Conservation (phyloP, 1,284 basidiomycete species). For the Leccinum pseudoinsigne region DNA sequence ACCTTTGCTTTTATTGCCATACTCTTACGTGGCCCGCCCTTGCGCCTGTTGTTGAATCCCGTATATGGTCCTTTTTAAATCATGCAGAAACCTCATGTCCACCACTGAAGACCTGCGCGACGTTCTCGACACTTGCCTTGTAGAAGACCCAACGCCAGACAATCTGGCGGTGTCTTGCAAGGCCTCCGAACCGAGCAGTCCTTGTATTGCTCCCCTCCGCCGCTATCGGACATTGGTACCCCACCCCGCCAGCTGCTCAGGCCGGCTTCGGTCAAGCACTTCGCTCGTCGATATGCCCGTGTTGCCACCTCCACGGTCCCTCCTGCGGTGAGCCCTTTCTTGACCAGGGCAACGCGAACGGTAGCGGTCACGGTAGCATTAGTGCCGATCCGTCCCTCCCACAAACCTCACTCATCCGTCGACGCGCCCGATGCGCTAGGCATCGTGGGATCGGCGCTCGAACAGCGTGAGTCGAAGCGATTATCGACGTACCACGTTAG, state of each 20-base stretch:
- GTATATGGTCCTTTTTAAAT: constrained; percentile 9
- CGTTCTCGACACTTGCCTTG: constrained; percentile 88
- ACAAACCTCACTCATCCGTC: constrained; percentile 40
- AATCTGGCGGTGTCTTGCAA: constrained; percentile 87
- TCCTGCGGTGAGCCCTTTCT: constrained; percentile 50
- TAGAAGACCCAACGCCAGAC: constrained; percentile 85
- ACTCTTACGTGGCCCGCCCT: constrained; percentile 10
- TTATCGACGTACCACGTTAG: constrained; percentile 96
- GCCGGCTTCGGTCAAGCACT: constrained; percentile 64
- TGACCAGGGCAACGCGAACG: constrained; percentile 24
- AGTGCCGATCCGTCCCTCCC: constrained; percentile 36
- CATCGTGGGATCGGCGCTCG: constrained; percentile 81
- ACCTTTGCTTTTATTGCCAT: constrained; percentile 7
- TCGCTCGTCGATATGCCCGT: constrained; percentile 71
- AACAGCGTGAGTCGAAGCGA: constrained; percentile 92
- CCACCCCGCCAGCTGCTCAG: constrained; percentile 33
- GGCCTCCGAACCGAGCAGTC: constrained; percentile 93
- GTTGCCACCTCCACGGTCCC: constrained; percentile 28
- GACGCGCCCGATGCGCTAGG: constrained; percentile 54
- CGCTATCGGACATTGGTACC: constrained; percentile 24
- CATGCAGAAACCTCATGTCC: constrained; percentile 77
- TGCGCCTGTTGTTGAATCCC: constrained; percentile 14
- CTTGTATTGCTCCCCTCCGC: constrained; percentile 51
- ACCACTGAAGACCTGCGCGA: constrained; percentile 89
- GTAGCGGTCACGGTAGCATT: constrained; percentile 10